Conservation (phyloP, 2,329 filamentous ascomycete species). For the Rhinocladiella similis region DNA sequence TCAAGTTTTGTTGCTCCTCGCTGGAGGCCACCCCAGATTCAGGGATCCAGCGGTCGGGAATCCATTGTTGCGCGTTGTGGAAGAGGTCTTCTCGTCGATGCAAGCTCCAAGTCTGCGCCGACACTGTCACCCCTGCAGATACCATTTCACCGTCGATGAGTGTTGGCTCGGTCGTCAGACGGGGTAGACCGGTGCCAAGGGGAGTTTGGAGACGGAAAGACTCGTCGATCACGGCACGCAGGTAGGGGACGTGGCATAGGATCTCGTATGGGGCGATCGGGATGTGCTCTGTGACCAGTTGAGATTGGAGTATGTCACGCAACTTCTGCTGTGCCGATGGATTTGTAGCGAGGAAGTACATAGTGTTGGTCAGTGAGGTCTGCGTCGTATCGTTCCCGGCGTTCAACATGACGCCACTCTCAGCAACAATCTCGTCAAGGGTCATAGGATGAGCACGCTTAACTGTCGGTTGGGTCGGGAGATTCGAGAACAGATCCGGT, state of each 20-base stretch:
- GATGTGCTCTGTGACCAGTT: neutral
- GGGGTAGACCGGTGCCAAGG: neutral
- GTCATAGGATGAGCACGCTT: slow-evolving; percentile 11
- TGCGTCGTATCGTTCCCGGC: slow-evolving; percentile 24
- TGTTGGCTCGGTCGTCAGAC: neutral
- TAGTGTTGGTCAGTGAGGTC: slow-evolving; percentile 17
- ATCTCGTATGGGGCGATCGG: neutral
- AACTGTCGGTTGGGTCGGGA: slow-evolving; percentile 6
- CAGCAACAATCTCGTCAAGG: slow-evolving; percentile 13
- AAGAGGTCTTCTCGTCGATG: slow-evolving; percentile 3
- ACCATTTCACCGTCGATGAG: slow-evolving; percentile 1
- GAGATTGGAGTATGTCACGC: neutral
- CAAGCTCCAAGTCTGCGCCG: neutral
- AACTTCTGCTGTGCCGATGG: slow-evolving; percentile 12
- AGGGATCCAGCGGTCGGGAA: slow-evolving; percentile 6
- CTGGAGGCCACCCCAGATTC: neutral
- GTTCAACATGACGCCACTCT: slow-evolving; percentile 18
- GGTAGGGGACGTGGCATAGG: neutral
- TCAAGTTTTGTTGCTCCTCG: neutral
- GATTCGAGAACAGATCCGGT: slow-evolving; percentile 15
- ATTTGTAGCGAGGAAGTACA: slow-evolving; percentile 18
- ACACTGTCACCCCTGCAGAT: neutral
- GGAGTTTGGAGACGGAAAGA: neutral
- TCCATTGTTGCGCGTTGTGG: neutral
- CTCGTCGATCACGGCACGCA: slow-evolving; percentile 7